phyloP scores from a whole-genome alignment of 805 yeast genomes.

The Metschnikowia colocasiae region DNA sequence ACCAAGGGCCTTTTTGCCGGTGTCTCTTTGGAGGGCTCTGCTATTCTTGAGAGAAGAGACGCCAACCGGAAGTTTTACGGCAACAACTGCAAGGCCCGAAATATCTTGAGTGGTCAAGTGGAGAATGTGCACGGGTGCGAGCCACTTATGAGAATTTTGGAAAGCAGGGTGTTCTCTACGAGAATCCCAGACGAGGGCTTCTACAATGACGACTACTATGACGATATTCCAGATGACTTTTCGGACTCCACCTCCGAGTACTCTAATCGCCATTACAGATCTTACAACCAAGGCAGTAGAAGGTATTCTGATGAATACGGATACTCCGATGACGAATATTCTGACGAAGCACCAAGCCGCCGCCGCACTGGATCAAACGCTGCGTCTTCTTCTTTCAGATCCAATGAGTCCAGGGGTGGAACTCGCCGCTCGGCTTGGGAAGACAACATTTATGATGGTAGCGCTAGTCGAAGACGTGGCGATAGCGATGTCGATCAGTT shows the following conservation, averaged over 20 bases:
- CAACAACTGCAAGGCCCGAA: constrained; percentile 78
- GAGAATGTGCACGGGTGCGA: constrained; percentile 92
- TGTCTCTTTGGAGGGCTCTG: constrained; percentile 94
- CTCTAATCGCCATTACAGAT: constrained; percentile 21
- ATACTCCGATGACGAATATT: constrained; percentile 37
- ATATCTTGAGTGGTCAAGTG: constrained; percentile 80
- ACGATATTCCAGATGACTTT: constrained; percentile 71
- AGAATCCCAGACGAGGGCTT: constrained; percentile 47
- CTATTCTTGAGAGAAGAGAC: constrained; percentile 93
- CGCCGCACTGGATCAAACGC: constrained; percentile 20
- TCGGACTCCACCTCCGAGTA: constrained; percentile 52
- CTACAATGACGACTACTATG: constrained; percentile 58
- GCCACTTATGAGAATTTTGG: constrained; percentile 78
- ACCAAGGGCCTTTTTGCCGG: constrained; percentile 98
- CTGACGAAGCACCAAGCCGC: constrained; percentile 32
- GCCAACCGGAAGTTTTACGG: constrained; percentile 96
- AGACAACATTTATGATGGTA: constrained; percentile 73
- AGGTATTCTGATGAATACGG: constrained; percentile 30
- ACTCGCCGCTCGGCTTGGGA: constrained; percentile 65
- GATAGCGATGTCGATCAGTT: constrained; percentile 34
- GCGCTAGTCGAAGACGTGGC: constrained; percentile 26
- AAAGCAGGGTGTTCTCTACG: constrained; percentile 75
- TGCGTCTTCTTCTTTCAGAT: constrained; percentile 9
- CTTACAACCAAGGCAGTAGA: constrained; percentile 18
- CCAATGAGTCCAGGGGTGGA: constrained; percentile 8